Base-by-base conservation (phyloP, 495 filamentous ascomycete genomes). In the Daldinia concentrica region DNA sequence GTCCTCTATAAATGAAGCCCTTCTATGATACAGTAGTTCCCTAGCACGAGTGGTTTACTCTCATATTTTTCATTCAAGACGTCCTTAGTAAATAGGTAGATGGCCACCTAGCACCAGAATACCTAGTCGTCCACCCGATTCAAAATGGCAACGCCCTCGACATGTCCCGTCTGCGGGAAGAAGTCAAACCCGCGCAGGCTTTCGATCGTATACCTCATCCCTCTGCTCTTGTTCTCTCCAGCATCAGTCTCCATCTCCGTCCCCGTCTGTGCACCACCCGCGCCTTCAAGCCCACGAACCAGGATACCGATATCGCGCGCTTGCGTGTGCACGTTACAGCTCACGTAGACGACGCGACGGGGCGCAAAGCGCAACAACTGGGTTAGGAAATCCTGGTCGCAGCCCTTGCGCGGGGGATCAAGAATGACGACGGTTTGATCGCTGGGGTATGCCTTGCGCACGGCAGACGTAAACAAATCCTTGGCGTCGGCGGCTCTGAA, bases 271-370 rank as follows among this genome's bases (percentile, higher is more conserved):
- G 34, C 34, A 3, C 34, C 12, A 36, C 34, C 12, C 34, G 12
- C 34, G 14, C 55, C 32, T 81, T 71, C 78, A 43, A 77, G 15
- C 74, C 91, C 92, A 58, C 89, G 85, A 0, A 97, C 92, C 79
- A 97, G 80, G 34, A 92, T 84, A 0, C 93, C 94, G 2, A 98
- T 89, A 81, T 99, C 95, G 57, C 96, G 83, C 36, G 95, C 96
- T 82, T 99, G 95, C 22, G 95, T 97, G 75, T 98, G 96, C 62
- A 98, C 96, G 77, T 99, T 98, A 71, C 95, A 99, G 63, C 92
- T 95, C 22, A 99, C 95, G 76, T 99, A 99, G 7, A 97, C 90
- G 12, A 98, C 86, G 51, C 95, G 82, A 62, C 84, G 84, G 5
- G 95, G 95, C 52, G 83, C 89, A 71, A 89, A 98, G 19, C 78